Evolutionary conservation across 129 eudicot species (phyloP).

Genomic region (Centrapalus pauciflorus): DNA sequence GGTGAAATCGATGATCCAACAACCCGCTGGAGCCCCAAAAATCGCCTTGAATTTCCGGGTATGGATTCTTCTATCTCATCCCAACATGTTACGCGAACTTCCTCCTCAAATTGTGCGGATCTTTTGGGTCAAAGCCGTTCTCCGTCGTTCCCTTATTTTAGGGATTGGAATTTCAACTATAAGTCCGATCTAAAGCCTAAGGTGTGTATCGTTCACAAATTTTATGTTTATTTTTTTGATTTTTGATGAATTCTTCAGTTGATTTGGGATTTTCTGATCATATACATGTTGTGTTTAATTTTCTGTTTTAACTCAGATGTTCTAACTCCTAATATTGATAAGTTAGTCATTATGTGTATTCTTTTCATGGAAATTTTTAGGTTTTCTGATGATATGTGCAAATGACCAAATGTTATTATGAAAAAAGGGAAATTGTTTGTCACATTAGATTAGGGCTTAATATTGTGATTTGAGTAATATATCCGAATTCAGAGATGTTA

Average conservation of each 20-base stretch:
- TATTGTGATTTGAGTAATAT: not conserved
- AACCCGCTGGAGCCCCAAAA: slow-evolving; percentile 30
- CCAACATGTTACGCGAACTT: not conserved
- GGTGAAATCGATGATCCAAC: slow-evolving; percentile 55
- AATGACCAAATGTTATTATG: not conserved
- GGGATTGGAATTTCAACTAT: slow-evolving; percentile 34
- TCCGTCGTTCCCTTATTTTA: slow-evolving; percentile 28
- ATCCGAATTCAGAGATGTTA: not conserved
- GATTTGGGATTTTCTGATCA: slow-evolving; percentile 2
- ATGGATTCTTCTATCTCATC: slow-evolving; percentile 24
- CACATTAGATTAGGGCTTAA: slow-evolving; percentile 9
- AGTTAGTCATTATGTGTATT: not conserved
- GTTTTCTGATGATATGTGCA: not conserved
- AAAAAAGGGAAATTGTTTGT: not conserved
- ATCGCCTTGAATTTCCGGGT: slow-evolving; percentile 35
- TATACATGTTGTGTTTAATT: not conserved
- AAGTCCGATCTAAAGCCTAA: slow-evolving; percentile 34
- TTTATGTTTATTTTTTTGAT: not conserved
- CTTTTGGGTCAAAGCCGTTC: slow-evolving; percentile 31
- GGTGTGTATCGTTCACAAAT: slow-evolving; percentile 1
- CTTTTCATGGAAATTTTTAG: not conserved
- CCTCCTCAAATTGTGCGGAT: slow-evolving; percentile 30
- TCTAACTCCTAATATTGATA: not conserved
- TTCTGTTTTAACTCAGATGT: not conserved
- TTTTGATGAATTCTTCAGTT: not conserved